Base-by-base conservation (phyloP, 2,329 filamentous ascomycete genomes). In the Orbilia brochopaga region DNA sequence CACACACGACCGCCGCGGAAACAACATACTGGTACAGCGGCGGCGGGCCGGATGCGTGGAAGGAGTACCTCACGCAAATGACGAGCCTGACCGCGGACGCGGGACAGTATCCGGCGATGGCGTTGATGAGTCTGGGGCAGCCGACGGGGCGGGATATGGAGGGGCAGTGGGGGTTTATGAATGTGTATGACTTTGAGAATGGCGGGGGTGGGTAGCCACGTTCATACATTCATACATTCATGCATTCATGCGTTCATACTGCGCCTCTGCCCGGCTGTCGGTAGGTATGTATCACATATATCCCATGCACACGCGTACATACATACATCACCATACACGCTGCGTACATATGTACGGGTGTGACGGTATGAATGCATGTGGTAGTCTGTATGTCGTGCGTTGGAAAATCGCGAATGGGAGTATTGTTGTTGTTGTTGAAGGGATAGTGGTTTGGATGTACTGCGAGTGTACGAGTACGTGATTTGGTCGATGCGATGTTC, bases 61-160 rank as follows among this genome's bases (percentile, higher is more conserved):
- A 73, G 30, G 54, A 73, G 24, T 73, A 73, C 23, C 51, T 73
- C 15, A 73, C 57, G 10, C 67, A 66, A 24, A 73, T 73, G 60
- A 66, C 67, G 2, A 66, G 67, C 54, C 27, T 73, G 51, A 55
- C 60, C n/a, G 67, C 60, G 6, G 60, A 65, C 50, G 52, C 60
- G 11, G 52, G 64, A n/a, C 60, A 55, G 13, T 65, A 56, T 37
- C 62, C 67, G 4, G 67, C 67, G 17, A 72, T 62, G 67, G 67
- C 67, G n/a, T 42, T 73, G 19, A 73, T 73, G 67, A 66, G 60
- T 24, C 40, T 73, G 4, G 67, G 67, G 32, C 67, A 73, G 27
- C 67, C 60, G 21, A 60, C n/a, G 3, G 53, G 66, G n/a, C 15
- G 42, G 13, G 66, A 70, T 48, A 52, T 70, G 27, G 66, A 70